Base-by-base conservation (phyloP, 768 basidiomycete species). In the Scleroderma citrinum region DNA sequence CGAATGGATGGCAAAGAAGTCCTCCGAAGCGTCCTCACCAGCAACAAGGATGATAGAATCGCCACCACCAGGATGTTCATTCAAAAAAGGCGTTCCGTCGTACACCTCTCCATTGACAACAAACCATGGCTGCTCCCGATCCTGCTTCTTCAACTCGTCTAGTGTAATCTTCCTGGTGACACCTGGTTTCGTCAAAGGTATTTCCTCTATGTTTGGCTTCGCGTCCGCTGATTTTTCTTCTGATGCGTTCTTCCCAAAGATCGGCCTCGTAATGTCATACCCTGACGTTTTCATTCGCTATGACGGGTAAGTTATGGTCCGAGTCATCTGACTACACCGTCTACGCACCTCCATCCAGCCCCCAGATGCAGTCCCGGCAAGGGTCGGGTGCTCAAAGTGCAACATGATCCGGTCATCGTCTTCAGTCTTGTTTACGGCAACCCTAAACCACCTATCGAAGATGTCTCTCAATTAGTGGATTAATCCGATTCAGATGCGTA, bases 1-100 rank as follows among this genome's bases (percentile, higher is more conserved):
- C n/a, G 76, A 78, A 60, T 82, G 82, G 46, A 83, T 81, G 0
- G 80, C 76, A 61, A 81, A 69, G 60, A 83, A 84, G 50, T 84
- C 81, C 13, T 83, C 82, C 1, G 79, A 76, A 3, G 77, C 76
- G 52, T 84, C 82, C 52, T 80, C 70, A 0, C 80, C 80, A 1
- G 80, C 80, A 10, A 77, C 73, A 17, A 77, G 65, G 13, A 69
- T 61, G 48, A 83, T 84, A 2, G 77, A 77, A 47, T 78, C 72
- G 0, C 69, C 65, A 1, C 82, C 81, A 7, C 81, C 81, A 0
- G 82, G 82, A 56, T 84, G 82, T 13, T 77, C 76, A 5, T 71
- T 65, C 37, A 82, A 63, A 54, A 73, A 82, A 7, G 56, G 59
- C 0, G 76, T 76, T 4, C 71, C 77, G 40, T 80, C 74, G 55